Conservation (phyloP, 495 filamentous ascomycete genomes). For the Rhizodiscina lignyota region DNA sequence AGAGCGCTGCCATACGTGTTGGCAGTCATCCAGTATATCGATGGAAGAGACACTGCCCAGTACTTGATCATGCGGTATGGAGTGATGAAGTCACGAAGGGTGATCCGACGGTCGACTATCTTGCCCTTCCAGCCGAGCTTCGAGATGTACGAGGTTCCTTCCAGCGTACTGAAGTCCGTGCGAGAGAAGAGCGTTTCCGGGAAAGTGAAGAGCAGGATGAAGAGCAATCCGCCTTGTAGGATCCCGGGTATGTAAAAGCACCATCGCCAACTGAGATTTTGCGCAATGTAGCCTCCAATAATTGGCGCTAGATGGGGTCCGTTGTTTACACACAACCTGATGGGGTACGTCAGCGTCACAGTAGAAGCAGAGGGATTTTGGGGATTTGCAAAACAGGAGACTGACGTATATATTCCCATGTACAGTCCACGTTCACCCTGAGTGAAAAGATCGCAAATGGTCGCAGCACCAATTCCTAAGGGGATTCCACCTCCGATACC, state of each 20-base stretch:
- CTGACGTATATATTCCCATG: not conserved
- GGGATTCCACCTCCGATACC: not conserved
- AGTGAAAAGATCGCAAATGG: not conserved
- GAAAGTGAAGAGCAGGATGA: conserved; percentile 12
- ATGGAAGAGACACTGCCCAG: not conserved
- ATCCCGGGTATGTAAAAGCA: conserved; percentile 12
- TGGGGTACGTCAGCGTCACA: too few relatives aligned
- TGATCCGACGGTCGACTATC: not conserved
- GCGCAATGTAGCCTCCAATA: not conserved
- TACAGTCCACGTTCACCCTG: not conserved
- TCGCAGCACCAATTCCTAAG: not conserved
- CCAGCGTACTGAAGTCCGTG: not conserved
- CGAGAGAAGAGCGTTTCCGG: conserved; percentile 19
- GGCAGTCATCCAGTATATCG: not conserved
- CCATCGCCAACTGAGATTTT: conserved; percentile 11
- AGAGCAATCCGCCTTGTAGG: conserved; percentile 2
- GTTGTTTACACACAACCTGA: not conserved
- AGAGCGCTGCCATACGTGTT: not conserved
- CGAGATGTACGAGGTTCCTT: not conserved
- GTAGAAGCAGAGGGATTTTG: too few relatives aligned
- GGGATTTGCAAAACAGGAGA: too few relatives aligned
- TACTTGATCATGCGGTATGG: not conserved
- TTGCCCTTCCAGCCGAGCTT: not conserved
- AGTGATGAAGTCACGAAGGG: not conserved
- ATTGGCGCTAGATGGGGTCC: not conserved